These are phyloP conservation scores for Aspergillus luchuensis DNA, from an alignment of 2,329 filamentous ascomycete species.

Conservation along the genomic window DNA sequence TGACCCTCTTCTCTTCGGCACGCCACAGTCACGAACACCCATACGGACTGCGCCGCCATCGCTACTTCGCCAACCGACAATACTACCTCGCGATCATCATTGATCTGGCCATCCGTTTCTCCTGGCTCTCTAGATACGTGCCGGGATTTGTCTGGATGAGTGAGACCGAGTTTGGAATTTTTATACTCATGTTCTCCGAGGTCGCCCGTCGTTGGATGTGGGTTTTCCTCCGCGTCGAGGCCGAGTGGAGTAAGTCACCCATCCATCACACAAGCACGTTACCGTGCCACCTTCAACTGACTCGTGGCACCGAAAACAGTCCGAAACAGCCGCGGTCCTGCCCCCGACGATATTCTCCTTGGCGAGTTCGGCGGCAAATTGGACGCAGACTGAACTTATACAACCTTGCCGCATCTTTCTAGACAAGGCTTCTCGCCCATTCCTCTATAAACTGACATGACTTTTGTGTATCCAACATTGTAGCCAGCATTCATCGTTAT, in stretches of 20 bases:
- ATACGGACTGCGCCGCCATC: constrained; percentile 73
- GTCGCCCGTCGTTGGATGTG: constrained; percentile 89
- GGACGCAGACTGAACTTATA: constrained; percentile 56
- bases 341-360: constrained; percentile 70
- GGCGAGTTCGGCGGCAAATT: constrained; percentile 70
- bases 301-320: constrained; percentile 37
- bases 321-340: constrained; percentile 57
- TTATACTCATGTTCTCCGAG: constrained; percentile 82
- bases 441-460: constrained; percentile 22
- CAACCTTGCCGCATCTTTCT: neutral
- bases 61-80: constrained; percentile 71
- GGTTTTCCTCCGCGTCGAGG: constrained; percentile 95
- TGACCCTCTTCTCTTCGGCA: constrained; percentile 71
- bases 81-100: constrained; percentile 82
- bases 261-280: constrained; percentile 1
- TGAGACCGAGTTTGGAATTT: constrained; percentile 86
- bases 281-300: constrained; percentile 18
- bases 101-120: constrained; percentile 81
- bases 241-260: constrained; percentile 72
- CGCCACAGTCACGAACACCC: constrained; percentile 67
- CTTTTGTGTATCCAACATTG: constrained; percentile 26
- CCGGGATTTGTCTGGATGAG: constrained; percentile 79
- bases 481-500: constrained; percentile 22
- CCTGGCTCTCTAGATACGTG: constrained; percentile 87
- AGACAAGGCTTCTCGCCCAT: neutral